Conservation (phyloP, 2,329 filamentous ascomycete species). For the Pseudovirgaria hyperparasitica region DNA sequence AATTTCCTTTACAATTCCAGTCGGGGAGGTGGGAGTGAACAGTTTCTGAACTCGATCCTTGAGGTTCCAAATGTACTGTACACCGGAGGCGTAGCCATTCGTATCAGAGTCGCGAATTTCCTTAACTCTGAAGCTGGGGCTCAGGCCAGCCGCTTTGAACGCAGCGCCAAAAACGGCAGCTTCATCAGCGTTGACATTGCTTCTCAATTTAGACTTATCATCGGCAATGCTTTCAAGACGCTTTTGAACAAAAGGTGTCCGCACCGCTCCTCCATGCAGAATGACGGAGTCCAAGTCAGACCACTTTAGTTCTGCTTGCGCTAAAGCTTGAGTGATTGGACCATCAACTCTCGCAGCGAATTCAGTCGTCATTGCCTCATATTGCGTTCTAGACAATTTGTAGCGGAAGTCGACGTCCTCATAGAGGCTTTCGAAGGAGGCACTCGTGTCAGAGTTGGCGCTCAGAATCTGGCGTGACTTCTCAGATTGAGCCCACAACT, state of each 20-base stretch:
- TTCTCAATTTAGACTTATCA: constrained; percentile 65
- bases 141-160: constrained; percentile 85
- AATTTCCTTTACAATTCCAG: constrained; percentile 72
- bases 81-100: constrained; percentile 57
- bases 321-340: constrained; percentile 63
- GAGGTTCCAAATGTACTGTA: constrained; percentile 62
- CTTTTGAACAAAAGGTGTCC: constrained; percentile 90
- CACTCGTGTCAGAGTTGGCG: constrained; percentile 71
- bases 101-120: constrained; percentile 79
- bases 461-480: constrained; percentile 79
- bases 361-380: constrained; percentile 62
- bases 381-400: constrained; percentile 67
- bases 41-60: constrained; percentile 67
- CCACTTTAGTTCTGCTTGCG: constrained; percentile 58
- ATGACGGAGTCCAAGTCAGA: constrained; percentile 79
- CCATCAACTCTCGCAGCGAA: constrained; percentile 55
- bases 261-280: constrained; percentile 77
- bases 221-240: constrained; percentile 66
- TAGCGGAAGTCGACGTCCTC: constrained; percentile 91
- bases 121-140: constrained; percentile 94
- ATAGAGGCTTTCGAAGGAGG: constrained; percentile 78
- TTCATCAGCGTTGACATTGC: constrained; percentile 95
- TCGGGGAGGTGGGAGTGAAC: constrained; percentile 63
- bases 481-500: constrained; percentile 88
- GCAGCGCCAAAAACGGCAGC: constrained; percentile 91